Percentiles rank a stretch among this genome's conserved stretches.
Conservation (phyloP, 78 protist species). For the Parvularia atlantis region DNA sequence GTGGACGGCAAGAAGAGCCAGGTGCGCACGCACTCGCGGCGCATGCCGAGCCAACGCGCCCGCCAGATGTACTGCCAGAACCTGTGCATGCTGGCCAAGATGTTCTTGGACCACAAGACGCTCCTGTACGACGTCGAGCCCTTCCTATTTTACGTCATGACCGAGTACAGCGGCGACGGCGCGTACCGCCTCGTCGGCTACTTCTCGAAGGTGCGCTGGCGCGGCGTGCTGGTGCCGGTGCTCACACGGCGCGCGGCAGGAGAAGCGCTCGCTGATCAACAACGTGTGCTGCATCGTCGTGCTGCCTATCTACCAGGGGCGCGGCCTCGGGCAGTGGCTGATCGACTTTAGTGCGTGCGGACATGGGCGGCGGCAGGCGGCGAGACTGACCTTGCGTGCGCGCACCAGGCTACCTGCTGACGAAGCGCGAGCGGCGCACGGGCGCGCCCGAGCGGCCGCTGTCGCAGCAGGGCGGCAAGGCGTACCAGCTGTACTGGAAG, state of each 20-base stretch:
- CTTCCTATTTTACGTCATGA: constrained; percentile 86
- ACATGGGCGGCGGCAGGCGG: too few relatives aligned
- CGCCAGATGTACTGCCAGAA: constrained; percentile 70
- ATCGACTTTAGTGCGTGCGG: constrained; percentile 38
- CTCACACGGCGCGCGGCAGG: constrained; percentile 39
- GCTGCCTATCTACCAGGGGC: constrained; percentile 88
- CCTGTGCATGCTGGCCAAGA: constrained; percentile 85
- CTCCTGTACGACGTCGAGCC: constrained; percentile 88
- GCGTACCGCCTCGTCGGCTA: constrained; percentile 90
- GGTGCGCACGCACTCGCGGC: constrained; percentile 35
- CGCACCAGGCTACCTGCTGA: too few relatives aligned
- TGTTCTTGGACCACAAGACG: constrained; percentile 94
- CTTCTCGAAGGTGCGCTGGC: constrained; percentile 56
- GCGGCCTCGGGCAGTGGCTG: constrained; percentile 87
- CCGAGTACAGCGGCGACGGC: constrained; percentile 72
- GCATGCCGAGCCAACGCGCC: neutral
- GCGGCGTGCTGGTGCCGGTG: neutral
- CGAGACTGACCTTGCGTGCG: too few relatives aligned
- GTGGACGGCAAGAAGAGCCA: constrained; percentile 76
- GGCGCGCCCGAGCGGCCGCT: too few relatives aligned
- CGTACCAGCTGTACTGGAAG: too few relatives aligned
- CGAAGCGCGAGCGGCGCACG: too few relatives aligned
- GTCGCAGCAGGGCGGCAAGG: too few relatives aligned
- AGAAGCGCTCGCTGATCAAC: constrained; percentile 57
- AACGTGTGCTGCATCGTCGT: constrained; percentile 92